These are phyloP conservation scores for Mycena floridula DNA, from an alignment of 768 basidiomycete species.

Conservation along the genomic window DNA sequence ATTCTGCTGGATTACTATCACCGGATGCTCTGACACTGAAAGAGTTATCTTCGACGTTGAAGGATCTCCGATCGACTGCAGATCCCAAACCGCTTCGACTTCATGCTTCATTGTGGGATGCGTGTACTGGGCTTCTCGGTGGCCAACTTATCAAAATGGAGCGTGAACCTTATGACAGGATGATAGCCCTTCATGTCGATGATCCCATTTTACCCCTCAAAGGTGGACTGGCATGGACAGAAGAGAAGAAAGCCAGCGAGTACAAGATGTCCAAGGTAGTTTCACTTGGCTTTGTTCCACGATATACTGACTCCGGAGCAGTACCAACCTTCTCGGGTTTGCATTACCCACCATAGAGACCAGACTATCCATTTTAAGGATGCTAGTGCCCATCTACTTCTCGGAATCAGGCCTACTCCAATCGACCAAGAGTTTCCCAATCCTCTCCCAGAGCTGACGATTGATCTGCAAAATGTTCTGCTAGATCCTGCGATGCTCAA, in stretches of 20 bases:
- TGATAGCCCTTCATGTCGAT: constrained; percentile 20
- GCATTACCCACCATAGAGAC: constrained; percentile 60
- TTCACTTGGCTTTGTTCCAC: no score
- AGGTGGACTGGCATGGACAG: constrained; percentile 56
- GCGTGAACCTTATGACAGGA: constrained; percentile 37
- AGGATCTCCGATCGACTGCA: constrained; percentile 27
- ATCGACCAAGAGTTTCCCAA: constrained; percentile 60
- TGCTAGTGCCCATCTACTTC: constrained; percentile 61
- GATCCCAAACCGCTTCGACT: constrained; percentile 31
- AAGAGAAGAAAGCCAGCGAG: constrained; percentile 41
- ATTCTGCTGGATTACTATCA: constrained; percentile 5
- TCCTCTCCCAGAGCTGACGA: constrained; percentile 53
- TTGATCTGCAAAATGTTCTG: constrained; percentile 50
- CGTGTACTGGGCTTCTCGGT: constrained; percentile 31
- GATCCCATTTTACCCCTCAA: constrained; percentile 23
- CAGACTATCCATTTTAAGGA: constrained; percentile 69
- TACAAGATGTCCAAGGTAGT: constrained; percentile 52
- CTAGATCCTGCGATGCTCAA: constrained; percentile 32
- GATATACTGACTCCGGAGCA: constrained; percentile 19
- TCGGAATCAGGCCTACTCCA: constrained; percentile 38
- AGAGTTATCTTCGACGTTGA: constrained; percentile 36
- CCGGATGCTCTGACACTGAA: constrained; percentile 22
- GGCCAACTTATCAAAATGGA: constrained; percentile 42
- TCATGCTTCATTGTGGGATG: constrained; percentile 30
- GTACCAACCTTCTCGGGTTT: constrained; percentile 59